phyloP scores from a whole-genome alignment of 2,329 filamentous ascomycete species.

The Colletotrichum australisinense region DNA sequence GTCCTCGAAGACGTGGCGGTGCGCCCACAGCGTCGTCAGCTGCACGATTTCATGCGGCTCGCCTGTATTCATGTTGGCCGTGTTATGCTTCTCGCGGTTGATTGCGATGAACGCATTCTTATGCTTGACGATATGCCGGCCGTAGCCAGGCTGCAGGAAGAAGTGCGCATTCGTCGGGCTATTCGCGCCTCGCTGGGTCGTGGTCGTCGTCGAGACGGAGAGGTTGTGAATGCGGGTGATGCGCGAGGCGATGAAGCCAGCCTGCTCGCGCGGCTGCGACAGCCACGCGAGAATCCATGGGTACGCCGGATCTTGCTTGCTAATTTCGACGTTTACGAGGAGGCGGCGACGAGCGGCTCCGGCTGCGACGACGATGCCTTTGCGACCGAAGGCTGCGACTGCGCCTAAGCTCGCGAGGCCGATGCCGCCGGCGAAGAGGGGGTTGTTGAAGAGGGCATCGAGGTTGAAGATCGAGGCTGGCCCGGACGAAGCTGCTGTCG shows the following conservation, averaged over 20 bases:
- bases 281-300: conserved; percentile 96
- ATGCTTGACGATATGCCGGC: conserved; percentile 88
- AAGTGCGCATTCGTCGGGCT: conserved; percentile 82
- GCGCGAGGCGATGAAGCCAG: conserved; percentile 68
- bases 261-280: conserved; percentile 78
- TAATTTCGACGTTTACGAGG: conserved; percentile 96
- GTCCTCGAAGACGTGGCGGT: conserved; percentile 89
- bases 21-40: conserved; percentile 89
- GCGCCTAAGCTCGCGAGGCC: conserved; percentile 92
- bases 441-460: conserved; percentile 72
- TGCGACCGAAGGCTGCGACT: conserved; percentile 82
- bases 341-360: conserved; percentile 83
- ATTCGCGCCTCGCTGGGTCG: conserved; percentile 71
- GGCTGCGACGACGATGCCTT: conserved; percentile 78
- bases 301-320: conserved; percentile 92
- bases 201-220: conserved; percentile 64
- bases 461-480: conserved; percentile 53
- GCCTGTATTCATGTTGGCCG: conserved; percentile 83
- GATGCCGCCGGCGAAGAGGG: conserved; percentile 78
- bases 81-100: conserved; percentile 85
- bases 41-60: conserved; percentile 95
- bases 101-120: conserved; percentile 89
- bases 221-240: conserved; percentile 71
- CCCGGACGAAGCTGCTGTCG: background rate
- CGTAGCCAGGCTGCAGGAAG: conserved; percentile 90